Percentiles rank a stretch among this genome's conserved stretches.
Conservation (phyloP, 2,329 filamentous ascomycete species). For the Coniochaeta prunicola region DNA sequence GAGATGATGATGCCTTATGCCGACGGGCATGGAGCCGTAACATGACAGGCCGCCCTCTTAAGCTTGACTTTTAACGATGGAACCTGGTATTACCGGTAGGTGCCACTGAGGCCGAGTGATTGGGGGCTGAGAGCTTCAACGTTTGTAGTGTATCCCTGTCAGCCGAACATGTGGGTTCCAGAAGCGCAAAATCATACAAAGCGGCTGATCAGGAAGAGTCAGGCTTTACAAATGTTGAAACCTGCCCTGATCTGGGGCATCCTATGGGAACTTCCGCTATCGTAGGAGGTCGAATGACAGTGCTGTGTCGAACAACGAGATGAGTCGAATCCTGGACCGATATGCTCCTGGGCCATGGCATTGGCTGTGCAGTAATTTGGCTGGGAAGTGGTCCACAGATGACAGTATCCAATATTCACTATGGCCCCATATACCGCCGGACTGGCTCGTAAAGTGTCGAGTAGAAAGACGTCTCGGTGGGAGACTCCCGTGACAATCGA, state of each 20-base stretch:
- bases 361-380: background rate
- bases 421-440: background rate
- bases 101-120: too few relatives aligned
- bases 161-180: too few relatives aligned
- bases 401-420: background rate
- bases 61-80: too few relatives aligned
- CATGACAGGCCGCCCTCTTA: too few relatives aligned
- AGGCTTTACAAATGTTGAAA: background rate
- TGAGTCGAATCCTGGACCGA: background rate
- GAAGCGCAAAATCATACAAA: too few relatives aligned
- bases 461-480: background rate
- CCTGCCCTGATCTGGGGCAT: too few relatives aligned
- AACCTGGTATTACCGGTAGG: too few relatives aligned
- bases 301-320: background rate
- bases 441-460: background rate
- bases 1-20: too few relatives aligned
- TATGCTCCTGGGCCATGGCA: background rate
- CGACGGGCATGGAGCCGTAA: too few relatives aligned
- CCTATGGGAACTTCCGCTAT: background rate
- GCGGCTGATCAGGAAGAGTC: background rate
- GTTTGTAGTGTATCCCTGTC: too few relatives aligned
- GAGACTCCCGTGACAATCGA: background rate
- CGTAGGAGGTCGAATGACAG: background rate
- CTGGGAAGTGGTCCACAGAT: background rate
- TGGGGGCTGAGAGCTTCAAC: background rate